Base-by-base conservation (phyloP, 2,329 filamentous ascomycete species). In the Coniochaeta ligniaria region DNA sequence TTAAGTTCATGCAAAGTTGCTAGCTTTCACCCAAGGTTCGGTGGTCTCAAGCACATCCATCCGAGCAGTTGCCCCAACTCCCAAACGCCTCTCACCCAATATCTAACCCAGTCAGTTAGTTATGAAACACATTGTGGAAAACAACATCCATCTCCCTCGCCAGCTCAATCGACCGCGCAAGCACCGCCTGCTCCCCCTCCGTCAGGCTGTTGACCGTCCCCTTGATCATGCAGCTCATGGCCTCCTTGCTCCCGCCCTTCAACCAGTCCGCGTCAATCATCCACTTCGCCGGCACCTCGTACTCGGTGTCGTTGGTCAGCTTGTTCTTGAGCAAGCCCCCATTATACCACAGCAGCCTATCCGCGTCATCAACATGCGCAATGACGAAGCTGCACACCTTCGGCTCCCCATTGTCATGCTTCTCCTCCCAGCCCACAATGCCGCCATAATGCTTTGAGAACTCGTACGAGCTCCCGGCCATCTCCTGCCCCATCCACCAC, bases 401-500 rank as follows among this genome's bases (percentile, higher is more conserved):
- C 0, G 26, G 45, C 3, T 20, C 33, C 1, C 36, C 20, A 0
- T 63, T 60, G 6, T 57, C 54, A 8, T 38, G 20, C 28, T 2
- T 38, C 17, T 61, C 55, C 35, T 65, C 60, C 72, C 74, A 73
- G 0, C 78, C 77, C 0, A 76, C 63, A 8, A 79, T 74, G 2
- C 73, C 70, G 1, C 71, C 77, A 55, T 80, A 79, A 57, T 77
- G 74, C 33, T 65, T 60, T 6, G 76, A 75, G 60, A 79, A 78
- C 2, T 69, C 66, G 58, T 78, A 79, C 0, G 57, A 62, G 0
- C 74, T 70, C 3, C 72, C 72, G 2, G 72, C 70, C 1, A 78
- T 68, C 60, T 79, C 77, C 8, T 78, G 69, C 0, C 76, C 76
- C 24, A 80, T 68, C 78, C 77, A 80, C 70, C 72, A 80, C 0